Base-by-base conservation (phyloP, 345 rosid species). In the Populus nigra region DNA sequence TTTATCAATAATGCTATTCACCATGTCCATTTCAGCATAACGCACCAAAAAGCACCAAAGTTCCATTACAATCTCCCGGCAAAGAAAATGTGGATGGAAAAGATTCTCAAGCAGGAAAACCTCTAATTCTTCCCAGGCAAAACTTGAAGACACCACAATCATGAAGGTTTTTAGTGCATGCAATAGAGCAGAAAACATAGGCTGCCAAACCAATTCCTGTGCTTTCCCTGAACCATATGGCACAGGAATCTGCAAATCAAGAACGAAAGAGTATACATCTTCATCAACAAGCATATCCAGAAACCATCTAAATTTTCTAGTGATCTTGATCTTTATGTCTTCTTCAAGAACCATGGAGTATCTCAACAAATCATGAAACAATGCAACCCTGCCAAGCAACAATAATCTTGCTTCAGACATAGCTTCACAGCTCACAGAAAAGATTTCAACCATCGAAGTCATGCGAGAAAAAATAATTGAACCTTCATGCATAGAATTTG, bases 1-100 rank as follows among this genome's bases (percentile, higher is more conserved):
- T 73, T 91, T 85, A 76, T 83, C 81, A 50, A 88, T 74, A 81
- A 91, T 79, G 73, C 29, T 80, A 59, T 82, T 82, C 73, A 83
- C 88, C 76, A 83, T 78, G 77, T 87, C 86, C 29, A 65, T 79
- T 75, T 88, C 89, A 85, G 92, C 91, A 83, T 90, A 83, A 49
- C 92, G 87, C 77, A 87, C 77, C 84, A 90, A 76, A 80, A 95
- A 96, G 89, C 97, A 87, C 94, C 92, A 91, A 59, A 96, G 91
- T 76, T 96, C 99, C 89, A 84, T 73, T 38, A 91, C 83, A 72
- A 90, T 86, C 85, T 96, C 96, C 88, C 88, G 84, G 79, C 99
- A 93, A 77, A 92, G 89, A 80, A 84, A 84, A 83, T 96, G 94
- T 65, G 97, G 96, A 83, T 96, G 97, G 82, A 90, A 88, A 74